phyloP scores from a whole-genome alignment of 371 early-diverging fungal genomes.

The Nematocida displodere region DNA sequence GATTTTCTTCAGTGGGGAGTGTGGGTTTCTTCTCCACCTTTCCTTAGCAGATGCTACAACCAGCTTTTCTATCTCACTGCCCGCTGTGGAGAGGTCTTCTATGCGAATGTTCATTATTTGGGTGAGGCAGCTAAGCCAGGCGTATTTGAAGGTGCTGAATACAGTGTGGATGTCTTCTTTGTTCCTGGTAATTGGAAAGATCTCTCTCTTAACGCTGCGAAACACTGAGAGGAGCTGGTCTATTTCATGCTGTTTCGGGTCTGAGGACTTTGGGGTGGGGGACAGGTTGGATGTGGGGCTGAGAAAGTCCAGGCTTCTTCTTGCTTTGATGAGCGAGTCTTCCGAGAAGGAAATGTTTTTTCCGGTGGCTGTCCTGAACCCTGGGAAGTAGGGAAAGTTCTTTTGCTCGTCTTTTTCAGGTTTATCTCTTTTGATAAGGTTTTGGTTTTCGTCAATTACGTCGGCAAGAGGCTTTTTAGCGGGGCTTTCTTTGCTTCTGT shows the following conservation, averaged over 20 bases:
- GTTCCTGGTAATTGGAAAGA: slow-evolving; percentile 28
- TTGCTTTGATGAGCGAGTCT: not conserved
- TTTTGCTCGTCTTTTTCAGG: not conserved
- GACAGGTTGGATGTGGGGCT: not conserved
- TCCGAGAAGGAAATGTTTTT: not conserved
- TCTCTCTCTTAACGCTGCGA: slow-evolving; percentile 6
- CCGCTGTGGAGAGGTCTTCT: not conserved
- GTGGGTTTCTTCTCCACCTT: slow-evolving; percentile 32
- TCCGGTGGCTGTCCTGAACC: slow-evolving; percentile 43
- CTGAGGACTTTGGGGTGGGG: slow-evolving; percentile 4
- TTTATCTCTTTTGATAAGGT: not conserved
- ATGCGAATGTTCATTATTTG: slow-evolving; percentile 11
- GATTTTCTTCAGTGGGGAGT: slow-evolving; percentile 60
- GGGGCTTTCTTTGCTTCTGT: not conserved
- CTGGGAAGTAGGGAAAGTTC: slow-evolving; percentile 20
- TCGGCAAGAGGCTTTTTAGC: not conserved
- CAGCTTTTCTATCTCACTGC: not conserved
- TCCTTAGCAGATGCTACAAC: not conserved
- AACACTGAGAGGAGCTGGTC: not conserved
- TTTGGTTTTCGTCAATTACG: not conserved
- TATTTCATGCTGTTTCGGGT: slow-evolving; percentile 8
- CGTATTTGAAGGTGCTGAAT: slow-evolving; percentile 22
- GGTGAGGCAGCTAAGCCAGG: slow-evolving; percentile 31
- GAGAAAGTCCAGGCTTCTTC: slow-evolving; percentile 44
- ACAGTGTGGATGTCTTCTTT: not conserved